phyloP scores from a whole-genome alignment of 768 basidiomycete genomes.

The Suillus bovinus region DNA sequence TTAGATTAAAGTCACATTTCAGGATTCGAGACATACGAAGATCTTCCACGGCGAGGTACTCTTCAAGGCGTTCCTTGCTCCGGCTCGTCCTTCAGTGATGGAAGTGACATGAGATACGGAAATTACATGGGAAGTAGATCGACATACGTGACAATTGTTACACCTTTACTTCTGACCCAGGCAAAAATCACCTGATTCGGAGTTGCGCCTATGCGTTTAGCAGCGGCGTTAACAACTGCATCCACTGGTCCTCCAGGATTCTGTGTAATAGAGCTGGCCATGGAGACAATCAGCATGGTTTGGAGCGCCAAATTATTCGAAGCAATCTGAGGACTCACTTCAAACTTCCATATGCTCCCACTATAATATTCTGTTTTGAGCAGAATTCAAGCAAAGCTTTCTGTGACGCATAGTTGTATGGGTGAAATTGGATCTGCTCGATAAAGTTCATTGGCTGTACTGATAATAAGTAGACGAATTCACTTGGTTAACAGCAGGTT shows the following conservation, averaged over 20 bases:
- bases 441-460: neutral
- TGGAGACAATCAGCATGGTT: neutral
- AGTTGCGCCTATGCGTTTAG: slow-evolving; percentile 52
- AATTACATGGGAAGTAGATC: neutral
- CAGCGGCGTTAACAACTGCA: slow-evolving; percentile 49
- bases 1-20: neutral
- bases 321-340: slow-evolving; percentile 43
- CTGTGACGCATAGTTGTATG: slow-evolving; percentile 66
- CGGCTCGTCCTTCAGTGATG: slow-evolving; percentile 53
- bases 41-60: slow-evolving; percentile 69
- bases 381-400: slow-evolving; percentile 56
- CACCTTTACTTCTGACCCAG: slow-evolving; percentile 70
- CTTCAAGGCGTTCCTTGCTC: slow-evolving; percentile 57
- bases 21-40: slow-evolving; percentile 37
- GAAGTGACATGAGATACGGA: slow-evolving; percentile 5
- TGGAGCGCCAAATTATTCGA: slow-evolving; percentile 19
- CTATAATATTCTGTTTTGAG: slow-evolving; percentile 56
- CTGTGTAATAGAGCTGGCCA: slow-evolving; percentile 54
- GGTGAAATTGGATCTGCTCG: slow-evolving; percentile 63
- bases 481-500: slow-evolving; percentile 74
- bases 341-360: slow-evolving; percentile 66
- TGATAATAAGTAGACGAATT: neutral
- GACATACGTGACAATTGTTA: slow-evolving; percentile 62
- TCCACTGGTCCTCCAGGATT: slow-evolving; percentile 69
- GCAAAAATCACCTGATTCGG: slow-evolving; percentile 66